These are phyloP conservation scores for Cucumis cinereus DNA, from an alignment of 306 rosid genomes.

Conservation along the genomic window DNA sequence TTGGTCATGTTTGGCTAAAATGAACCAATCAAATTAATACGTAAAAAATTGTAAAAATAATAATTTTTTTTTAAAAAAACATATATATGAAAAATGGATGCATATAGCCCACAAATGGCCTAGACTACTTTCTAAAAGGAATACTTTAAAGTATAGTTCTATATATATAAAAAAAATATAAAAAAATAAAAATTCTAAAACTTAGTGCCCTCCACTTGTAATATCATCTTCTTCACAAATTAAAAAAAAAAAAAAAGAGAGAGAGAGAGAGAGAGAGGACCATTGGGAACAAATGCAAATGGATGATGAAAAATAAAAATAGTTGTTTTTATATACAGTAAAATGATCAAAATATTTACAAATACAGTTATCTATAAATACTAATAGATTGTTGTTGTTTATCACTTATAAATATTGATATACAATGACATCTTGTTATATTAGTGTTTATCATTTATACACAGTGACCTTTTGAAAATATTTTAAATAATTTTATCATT, in stretches of 20 bases:
- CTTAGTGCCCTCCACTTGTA: slow-evolving; percentile 7
- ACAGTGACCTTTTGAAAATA: too few relatives aligned
- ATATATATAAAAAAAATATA: too few relatives aligned
- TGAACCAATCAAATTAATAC: not conserved
- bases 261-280: not conserved
- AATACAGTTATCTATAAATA: too few relatives aligned
- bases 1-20: not conserved
- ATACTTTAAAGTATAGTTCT: not conserved
- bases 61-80: not conserved
- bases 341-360: too few relatives aligned
- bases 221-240: not conserved
- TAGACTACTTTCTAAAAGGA: not conserved
- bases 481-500: too few relatives aligned
- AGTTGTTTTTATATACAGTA: too few relatives aligned
- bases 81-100: not conserved
- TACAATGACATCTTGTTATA: too few relatives aligned
- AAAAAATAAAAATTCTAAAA: not conserved
- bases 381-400: too few relatives aligned
- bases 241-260: not conserved
- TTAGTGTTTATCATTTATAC: too few relatives aligned
- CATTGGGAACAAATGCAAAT: not conserved
- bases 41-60: not conserved
- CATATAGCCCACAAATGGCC: not conserved
- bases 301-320: too few relatives aligned
- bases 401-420: too few relatives aligned